Evolutionary conservation across 495 filamentous ascomycete species (phyloP).

Genomic region (Podospora anserina): DNA sequence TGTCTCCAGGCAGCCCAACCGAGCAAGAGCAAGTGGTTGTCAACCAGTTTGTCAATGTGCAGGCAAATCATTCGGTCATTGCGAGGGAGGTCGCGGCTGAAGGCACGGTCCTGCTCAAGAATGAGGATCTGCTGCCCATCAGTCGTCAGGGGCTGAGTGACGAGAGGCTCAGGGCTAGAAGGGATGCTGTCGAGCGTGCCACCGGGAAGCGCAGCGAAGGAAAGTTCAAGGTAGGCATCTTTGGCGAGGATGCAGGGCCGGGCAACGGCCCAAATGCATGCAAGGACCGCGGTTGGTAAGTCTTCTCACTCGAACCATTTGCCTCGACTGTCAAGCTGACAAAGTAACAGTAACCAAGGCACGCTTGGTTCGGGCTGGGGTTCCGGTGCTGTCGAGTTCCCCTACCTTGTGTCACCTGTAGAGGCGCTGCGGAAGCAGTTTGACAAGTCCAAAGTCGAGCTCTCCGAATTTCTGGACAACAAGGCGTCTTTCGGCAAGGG

Average conservation of each 20-base stretch:
- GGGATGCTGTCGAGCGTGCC: conserved; percentile 20
- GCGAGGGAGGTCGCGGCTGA: conserved; percentile 75
- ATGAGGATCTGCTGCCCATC: conserved; percentile 64
- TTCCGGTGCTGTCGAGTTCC: conserved; percentile 82
- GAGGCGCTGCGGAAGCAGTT: conserved; percentile 63
- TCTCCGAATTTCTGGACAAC: conserved; percentile 62
- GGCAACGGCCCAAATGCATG: conserved; percentile 71
- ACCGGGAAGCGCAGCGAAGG: conserved; percentile 27
- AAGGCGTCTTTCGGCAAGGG: conserved; percentile 28
- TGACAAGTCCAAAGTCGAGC: conserved; percentile 54
- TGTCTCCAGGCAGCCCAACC: conserved; percentile 60
- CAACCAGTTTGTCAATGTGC: conserved; percentile 74
- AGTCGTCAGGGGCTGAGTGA: conserved; percentile 48
- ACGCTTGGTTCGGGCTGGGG: conserved; percentile 89
- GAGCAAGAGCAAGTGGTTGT: conserved; percentile 57
- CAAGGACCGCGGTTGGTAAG: conserved; percentile 52
- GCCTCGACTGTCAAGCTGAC: neutral
- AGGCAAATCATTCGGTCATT: conserved; percentile 64
- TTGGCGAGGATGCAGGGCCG: conserved; percentile 80
- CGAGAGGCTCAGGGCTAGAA: conserved; percentile 30
- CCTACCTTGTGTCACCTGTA: conserved; percentile 70
- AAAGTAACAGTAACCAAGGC: conserved; percentile 67
- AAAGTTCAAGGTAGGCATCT: conserved; percentile 66
- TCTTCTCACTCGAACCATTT: neutral
- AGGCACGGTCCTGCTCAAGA: conserved; percentile 84